These are phyloP conservation scores for Pythium biforme DNA, from an alignment of 352 stramenopile genomes.

Conservation along the genomic window DNA sequence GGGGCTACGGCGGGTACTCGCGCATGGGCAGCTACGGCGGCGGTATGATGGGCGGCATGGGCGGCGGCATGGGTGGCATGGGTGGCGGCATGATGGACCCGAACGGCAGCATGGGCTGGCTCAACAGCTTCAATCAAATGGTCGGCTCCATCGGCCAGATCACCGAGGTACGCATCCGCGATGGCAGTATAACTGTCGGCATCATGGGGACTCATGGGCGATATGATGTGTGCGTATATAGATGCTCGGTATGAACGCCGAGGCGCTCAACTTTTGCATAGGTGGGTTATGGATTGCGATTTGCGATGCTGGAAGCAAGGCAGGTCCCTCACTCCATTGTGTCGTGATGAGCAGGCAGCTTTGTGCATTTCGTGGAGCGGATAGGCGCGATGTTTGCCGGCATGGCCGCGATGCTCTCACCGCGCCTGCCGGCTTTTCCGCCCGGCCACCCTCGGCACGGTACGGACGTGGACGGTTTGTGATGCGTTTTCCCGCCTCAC, in stretches of 20 bases:
- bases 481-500: no score
- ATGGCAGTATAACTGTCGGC: no score
- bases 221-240: slow-evolving; percentile 6
- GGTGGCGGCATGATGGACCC: slow-evolving; percentile 35
- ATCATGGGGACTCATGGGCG: neutral
- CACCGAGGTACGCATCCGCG: slow-evolving; percentile 28
- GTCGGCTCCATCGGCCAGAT: slow-evolving; percentile 40
- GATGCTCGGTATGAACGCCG: slow-evolving; percentile 44
- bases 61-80: slow-evolving; percentile 25
- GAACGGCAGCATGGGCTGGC: slow-evolving; percentile 33
- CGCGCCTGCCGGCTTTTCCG: slow-evolving; percentile 50
- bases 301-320: no score
- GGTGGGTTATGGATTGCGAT: slow-evolving; percentile 4
- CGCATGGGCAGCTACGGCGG: slow-evolving; percentile 24
- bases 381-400: slow-evolving; percentile 75
- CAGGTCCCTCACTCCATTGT: no score
- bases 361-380: slow-evolving; percentile 81
- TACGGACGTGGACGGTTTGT: slow-evolving; percentile 13
- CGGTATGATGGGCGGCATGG: slow-evolving; percentile 28
- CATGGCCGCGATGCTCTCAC: slow-evolving; percentile 66
- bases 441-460: slow-evolving; percentile 73
- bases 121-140: slow-evolving; percentile 39
- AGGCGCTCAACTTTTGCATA: slow-evolving; percentile 41
- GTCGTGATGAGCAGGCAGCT: slow-evolving; percentile 41
- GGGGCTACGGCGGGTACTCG: slow-evolving; percentile 16